phyloP scores from a whole-genome alignment of 1,139 yeast genomes.

The Pneumocystis sp. region DNA sequence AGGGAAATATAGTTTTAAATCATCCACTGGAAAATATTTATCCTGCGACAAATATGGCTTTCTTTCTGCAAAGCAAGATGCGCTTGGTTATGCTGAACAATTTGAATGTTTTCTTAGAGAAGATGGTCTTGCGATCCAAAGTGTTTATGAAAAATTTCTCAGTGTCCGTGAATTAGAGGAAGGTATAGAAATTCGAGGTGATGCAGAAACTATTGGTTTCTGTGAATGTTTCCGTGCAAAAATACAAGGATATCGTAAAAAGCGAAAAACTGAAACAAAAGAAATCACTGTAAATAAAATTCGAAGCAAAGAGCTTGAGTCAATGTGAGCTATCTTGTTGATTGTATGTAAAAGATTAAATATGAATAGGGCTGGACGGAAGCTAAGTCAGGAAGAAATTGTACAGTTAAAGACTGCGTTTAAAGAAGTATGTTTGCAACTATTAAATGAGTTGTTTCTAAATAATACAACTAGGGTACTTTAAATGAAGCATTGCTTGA shows the following conservation, averaged over 20 bases:
- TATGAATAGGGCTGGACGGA: constrained; percentile 9
- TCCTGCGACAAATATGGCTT: constrained; percentile 9
- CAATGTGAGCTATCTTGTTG: neutral
- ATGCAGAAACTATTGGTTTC: constrained; percentile 3
- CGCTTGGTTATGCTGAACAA: constrained; percentile 10
- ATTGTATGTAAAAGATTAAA: neutral
- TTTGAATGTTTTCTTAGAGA: constrained; percentile 6
- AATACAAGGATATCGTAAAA: neutral
- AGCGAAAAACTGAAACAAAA: neutral
- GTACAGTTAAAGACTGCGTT: constrained; percentile 6
- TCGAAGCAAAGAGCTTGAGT: constrained; percentile 7
- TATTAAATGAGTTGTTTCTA: neutral
- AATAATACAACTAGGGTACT: constrained; percentile 2
- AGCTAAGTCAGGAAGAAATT: constrained; percentile 9
- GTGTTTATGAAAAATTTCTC: constrained; percentile 4
- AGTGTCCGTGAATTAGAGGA: neutral
- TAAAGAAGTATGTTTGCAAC: neutral
- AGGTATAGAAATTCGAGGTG: constrained; percentile 6
- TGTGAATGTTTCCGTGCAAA: constrained; percentile 4
- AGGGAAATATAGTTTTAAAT: constrained; percentile 5
- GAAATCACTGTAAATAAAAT: neutral
- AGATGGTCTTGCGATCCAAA: constrained; percentile 8
- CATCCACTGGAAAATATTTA: constrained; percentile 8
- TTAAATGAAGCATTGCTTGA: constrained; percentile 13
- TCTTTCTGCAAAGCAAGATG: constrained; percentile 9